phyloP scores from a whole-genome alignment of 345 rosid genomes.

The Draba incana region DNA sequence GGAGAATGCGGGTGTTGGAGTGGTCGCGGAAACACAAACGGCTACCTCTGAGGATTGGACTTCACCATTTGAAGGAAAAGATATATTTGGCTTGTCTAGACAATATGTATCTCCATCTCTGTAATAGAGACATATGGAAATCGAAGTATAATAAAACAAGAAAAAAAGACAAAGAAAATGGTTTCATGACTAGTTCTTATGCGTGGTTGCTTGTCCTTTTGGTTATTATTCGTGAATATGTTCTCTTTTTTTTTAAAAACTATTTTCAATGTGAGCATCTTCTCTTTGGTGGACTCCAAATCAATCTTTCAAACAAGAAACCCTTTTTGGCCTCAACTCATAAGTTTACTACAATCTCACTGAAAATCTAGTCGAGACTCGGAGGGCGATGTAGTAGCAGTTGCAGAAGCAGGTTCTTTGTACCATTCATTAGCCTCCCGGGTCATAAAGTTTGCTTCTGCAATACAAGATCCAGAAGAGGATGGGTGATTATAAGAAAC shows the following conservation, averaged over 20 bases:
- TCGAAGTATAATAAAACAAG: conserved; percentile 43
- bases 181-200: conserved; percentile 50
- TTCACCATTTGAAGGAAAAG: conserved; percentile 88
- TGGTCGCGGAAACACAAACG: conserved; percentile 47
- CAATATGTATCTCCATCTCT: conserved; percentile 83
- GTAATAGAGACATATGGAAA: conserved; percentile 47
- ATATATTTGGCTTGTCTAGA: conserved; percentile 87
- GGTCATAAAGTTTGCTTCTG: conserved; percentile 86
- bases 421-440: conserved; percentile 86
- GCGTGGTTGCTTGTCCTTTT: conserved; percentile 45
- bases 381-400: conserved; percentile 38
- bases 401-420: conserved; percentile 61
- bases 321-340: conserved; percentile 15
- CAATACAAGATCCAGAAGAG: conserved; percentile 26
- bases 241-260: not conserved
- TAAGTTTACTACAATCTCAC: conserved; percentile 29
- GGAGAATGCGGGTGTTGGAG: conserved; percentile 46
- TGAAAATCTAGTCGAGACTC: conserved; percentile 38
- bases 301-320: not conserved
- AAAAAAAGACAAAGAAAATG: conserved; percentile 32
- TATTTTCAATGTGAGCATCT: conserved; percentile 6
- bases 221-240: conserved; percentile 19
- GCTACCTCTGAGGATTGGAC: conserved; percentile 73
- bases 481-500: not conserved
- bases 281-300: not conserved